A percentile compares a stretch with the other conserved stretches of the same genome.
Evolutionary conservation across 2,329 filamentous ascomycete species (phyloP).

Genomic region (Trematosphaeria pertusa): DNA sequence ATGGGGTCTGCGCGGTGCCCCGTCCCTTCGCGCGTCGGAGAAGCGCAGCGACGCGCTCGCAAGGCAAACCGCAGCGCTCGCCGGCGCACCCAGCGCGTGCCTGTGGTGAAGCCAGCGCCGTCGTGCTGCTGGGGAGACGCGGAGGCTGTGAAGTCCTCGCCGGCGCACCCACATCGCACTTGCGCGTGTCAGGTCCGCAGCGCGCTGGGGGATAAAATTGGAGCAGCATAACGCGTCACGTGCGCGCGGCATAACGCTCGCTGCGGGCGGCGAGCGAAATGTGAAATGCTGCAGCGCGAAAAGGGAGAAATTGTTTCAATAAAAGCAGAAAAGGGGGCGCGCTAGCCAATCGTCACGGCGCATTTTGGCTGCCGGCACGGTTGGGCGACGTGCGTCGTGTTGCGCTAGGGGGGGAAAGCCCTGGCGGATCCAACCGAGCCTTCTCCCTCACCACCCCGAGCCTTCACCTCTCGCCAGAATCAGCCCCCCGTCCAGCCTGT

Average conservation of each 20-base stretch:
- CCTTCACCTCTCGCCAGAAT: conserved; percentile 9
- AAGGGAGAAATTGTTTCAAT: conserved; percentile 21
- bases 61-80: conserved; percentile 4
- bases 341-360: conserved; percentile 27
- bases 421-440: conserved; percentile 24
- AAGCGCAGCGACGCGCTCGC: neutral
- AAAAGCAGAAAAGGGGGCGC: conserved; percentile 37
- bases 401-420: conserved; percentile 7
- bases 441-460: conserved; percentile 20
- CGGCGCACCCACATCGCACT: neutral
- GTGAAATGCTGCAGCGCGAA: neutral
- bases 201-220: conserved; percentile 4
- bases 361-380: conserved; percentile 10
- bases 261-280: neutral
- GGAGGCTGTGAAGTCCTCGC: conserved; percentile 10
- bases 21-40: neutral
- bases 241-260: conserved; percentile 16
- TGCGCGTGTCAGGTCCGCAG: conserved; percentile 10
- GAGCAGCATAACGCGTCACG: conserved; percentile 26
- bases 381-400: conserved; percentile 10
- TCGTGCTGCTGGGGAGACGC: conserved; percentile 1
- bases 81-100: neutral
- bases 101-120: too few species aligned
- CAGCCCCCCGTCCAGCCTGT: conserved; percentile 11
- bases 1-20: conserved; percentile 1